These are phyloP conservation scores for Cutaneotrichosporon dermatis DNA, from an alignment of 1,284 basidiomycete genomes.

Conservation along the genomic window DNA sequence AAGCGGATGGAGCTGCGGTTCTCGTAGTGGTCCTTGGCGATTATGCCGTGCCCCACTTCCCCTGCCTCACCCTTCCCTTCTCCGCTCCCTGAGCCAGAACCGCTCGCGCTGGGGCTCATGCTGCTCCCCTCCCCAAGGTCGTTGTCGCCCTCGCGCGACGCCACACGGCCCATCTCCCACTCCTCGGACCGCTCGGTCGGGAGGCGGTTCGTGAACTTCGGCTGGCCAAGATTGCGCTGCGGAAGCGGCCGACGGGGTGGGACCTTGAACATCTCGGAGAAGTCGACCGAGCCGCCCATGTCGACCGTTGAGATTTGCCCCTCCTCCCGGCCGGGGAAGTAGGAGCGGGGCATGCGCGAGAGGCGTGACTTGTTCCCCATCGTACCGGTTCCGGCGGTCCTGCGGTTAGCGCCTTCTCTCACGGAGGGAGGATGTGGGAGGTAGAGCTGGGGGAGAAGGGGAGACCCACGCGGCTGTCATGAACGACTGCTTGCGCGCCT, in stretches of 20 bases:
- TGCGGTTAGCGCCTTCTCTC: neutral
- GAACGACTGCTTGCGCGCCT: slow-evolving; percentile 5
- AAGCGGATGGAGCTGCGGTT: neutral
- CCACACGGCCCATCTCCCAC: neutral
- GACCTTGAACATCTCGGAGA: neutral
- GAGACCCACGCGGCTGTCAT: neutral
- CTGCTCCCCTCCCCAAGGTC: too few relatives aligned
- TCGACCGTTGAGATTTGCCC: neutral
- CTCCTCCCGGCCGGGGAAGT: neutral
- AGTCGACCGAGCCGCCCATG: neutral
- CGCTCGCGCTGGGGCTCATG: too few relatives aligned
- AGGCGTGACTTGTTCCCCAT: neutral
- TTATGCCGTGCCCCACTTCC: neutral
- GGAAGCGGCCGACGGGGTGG: neutral
- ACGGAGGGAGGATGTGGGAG: too few relatives aligned
- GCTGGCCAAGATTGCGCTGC: neutral
- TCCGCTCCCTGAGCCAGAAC: neutral
- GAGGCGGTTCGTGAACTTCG: neutral
- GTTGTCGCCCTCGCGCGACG: too few relatives aligned
- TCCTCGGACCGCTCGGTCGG: neutral
- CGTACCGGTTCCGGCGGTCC: neutral
- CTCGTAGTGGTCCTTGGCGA: neutral
- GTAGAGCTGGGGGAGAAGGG: too few relatives aligned
- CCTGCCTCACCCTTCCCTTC: neutral
- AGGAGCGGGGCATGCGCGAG: neutral